Percentiles rank a stretch among this genome's conserved stretches.
phyloP scores from a whole-genome alignment of 2,329 filamentous ascomycete genomes.

The Arthrobotrys pseudoclavata region DNA sequence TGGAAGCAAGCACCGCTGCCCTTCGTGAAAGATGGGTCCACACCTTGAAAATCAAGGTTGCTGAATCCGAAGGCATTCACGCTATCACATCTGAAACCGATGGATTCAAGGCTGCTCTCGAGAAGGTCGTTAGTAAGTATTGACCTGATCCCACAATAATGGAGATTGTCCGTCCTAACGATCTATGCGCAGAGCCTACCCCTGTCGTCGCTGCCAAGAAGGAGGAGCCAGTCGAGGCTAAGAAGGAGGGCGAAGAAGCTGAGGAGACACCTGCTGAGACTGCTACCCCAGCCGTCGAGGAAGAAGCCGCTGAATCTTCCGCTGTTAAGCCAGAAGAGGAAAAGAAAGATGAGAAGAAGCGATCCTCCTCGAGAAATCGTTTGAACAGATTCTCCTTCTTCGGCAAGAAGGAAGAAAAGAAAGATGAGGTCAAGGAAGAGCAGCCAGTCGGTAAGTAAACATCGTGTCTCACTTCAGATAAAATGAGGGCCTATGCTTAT shows the following conservation, averaged over 20 bases:
- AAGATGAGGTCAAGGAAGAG: constrained; percentile 68
- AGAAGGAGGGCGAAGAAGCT: constrained; percentile 64
- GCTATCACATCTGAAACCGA: constrained; percentile 81
- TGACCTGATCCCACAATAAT: constrained; percentile 7
- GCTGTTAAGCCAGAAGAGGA: constrained; percentile 64
- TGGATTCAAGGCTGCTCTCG: constrained; percentile 87
- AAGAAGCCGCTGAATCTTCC: constrained; percentile 58
- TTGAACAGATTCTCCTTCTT: constrained; percentile 75
- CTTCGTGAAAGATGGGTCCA: constrained; percentile 95
- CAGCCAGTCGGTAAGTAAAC: constrained; percentile 60
- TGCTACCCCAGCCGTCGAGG: constrained; percentile 49
- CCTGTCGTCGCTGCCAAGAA: constrained; percentile 66
- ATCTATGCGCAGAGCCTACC: constrained; percentile 66
- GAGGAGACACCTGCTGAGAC: constrained; percentile 66
- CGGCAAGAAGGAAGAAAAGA: constrained; percentile 75
- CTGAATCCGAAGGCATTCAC: constrained; percentile 85
- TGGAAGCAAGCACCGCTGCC: constrained; percentile 80
- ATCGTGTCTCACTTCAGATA: neutral
- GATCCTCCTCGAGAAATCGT: constrained; percentile 72
- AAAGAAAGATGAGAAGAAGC: constrained; percentile 74
- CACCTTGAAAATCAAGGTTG: constrained; percentile 83
- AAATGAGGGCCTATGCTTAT: constrained; percentile 27
- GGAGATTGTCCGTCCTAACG: constrained; percentile 63
- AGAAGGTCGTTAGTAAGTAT: constrained; percentile 72
- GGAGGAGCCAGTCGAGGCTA: constrained; percentile 65